Conservation (phyloP, 2,329 filamentous ascomycete genomes). For the Alternaria atra region DNA sequence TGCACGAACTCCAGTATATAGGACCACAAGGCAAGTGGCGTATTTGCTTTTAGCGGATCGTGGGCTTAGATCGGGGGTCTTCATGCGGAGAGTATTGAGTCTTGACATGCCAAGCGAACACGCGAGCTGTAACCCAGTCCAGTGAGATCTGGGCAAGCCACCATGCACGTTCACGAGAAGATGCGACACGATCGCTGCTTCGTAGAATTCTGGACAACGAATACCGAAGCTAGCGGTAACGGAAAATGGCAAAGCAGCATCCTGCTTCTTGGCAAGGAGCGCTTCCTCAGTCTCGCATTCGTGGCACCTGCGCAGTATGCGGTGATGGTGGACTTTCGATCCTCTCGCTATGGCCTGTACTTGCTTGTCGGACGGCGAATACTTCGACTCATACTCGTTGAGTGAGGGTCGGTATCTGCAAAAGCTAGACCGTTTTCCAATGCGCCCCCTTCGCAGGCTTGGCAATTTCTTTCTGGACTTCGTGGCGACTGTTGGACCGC, state of each 20-base stretch:
- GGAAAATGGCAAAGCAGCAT: neutral
- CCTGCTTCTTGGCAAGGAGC: neutral
- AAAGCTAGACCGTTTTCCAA: neutral
- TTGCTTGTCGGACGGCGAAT: conserved; percentile 2
- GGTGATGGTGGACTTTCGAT: neutral
- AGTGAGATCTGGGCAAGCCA: conserved; percentile 7
- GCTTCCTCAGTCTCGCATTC: neutral
- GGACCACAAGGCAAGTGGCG: neutral
- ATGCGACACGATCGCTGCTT: conserved; percentile 3
- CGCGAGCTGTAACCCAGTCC: neutral
- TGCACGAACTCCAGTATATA: neutral
- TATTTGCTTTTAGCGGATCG: neutral
- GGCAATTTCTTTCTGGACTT: neutral
- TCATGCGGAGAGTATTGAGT: conserved; percentile 9
- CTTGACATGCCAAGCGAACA: conserved; percentile 9
- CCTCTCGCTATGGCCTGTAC: neutral
- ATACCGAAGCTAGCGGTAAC: neutral
- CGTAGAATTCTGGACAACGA: neutral
- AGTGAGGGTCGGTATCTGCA: neutral
- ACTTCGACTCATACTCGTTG: neutral
- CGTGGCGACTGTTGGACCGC: neutral
- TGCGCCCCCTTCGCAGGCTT: neutral
- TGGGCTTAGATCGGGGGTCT: conserved; percentile 1
- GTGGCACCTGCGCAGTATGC: neutral
- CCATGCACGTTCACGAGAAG: conserved; percentile 9